phyloP scores from a whole-genome alignment of 2,329 filamentous ascomycete species.

The Pseudocercospora fuligena region DNA sequence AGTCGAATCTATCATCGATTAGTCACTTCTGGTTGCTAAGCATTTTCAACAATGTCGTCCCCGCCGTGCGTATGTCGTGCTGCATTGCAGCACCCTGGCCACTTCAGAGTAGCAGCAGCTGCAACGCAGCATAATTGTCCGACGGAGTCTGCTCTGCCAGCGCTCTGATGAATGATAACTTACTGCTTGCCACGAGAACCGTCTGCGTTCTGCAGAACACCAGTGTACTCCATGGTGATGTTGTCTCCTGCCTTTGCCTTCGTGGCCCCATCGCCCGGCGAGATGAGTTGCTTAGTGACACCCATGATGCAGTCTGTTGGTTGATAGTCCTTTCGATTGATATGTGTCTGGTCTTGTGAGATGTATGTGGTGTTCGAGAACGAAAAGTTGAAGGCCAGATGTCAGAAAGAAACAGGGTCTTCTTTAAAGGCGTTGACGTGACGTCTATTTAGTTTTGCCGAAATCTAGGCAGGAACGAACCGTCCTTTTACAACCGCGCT shows the following conservation, averaged over 20 bases:
- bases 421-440: neutral
- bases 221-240: conserved; percentile 90
- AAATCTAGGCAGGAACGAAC: neutral
- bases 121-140: neutral
- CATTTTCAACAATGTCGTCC: too few relatives aligned
- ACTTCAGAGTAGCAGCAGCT: too few relatives aligned
- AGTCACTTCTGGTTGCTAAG: too few relatives aligned
- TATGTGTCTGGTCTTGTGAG: conserved; percentile 10
- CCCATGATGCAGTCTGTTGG: conserved; percentile 45
- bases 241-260: conserved; percentile 69
- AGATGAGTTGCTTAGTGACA: conserved; percentile 70
- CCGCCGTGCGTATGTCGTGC: too few relatives aligned
- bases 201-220: conserved; percentile 65
- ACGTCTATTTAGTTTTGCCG: conserved; percentile 1
- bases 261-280: conserved; percentile 65
- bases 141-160: neutral
- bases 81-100: too few relatives aligned
- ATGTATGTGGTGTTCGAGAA: neutral
- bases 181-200: conserved; percentile 69
- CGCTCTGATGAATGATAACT: conserved; percentile 37
- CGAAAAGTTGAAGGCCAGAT: neutral
- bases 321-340: neutral
- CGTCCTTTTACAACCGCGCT: neutral
- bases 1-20: conserved; percentile 74
- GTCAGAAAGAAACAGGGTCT: conserved; percentile 1